phyloP scores from a whole-genome alignment of 495 filamentous ascomycete genomes.

The Recurvomyces mirabilis region DNA sequence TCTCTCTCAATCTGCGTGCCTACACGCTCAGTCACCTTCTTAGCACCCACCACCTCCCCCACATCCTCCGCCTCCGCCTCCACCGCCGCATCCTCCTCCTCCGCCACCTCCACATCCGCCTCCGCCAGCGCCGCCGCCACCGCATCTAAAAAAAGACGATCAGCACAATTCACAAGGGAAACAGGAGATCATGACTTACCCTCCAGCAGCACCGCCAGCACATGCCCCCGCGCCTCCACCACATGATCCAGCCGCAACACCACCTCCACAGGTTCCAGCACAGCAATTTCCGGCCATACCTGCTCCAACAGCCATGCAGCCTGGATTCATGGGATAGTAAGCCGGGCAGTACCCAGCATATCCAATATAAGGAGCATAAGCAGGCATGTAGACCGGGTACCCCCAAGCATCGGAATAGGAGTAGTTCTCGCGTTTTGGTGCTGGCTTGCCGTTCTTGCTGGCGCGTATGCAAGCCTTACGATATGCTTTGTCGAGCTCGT shows the following conservation, averaged over 20 bases:
- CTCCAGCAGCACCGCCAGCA: slow-evolving; percentile 29
- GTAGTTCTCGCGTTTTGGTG: slow-evolving; percentile 42
- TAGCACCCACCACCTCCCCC: slow-evolving; percentile 5
- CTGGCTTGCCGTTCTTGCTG: slow-evolving; percentile 43
- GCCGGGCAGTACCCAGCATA: background rate
- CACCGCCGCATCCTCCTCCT: slow-evolving; percentile 28
- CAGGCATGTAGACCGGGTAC: slow-evolving; percentile 42
- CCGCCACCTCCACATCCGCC: slow-evolving; percentile 32
- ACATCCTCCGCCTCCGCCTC: slow-evolving; percentile 6
- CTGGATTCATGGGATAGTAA: slow-evolving; percentile 22
- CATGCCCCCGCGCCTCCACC: slow-evolving; percentile 37
- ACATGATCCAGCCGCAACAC: slow-evolving; percentile 44
- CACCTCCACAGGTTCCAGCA: slow-evolving; percentile 40
- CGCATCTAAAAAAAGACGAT: slow-evolving; percentile 31
- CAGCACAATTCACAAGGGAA: no score
- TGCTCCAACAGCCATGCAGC: slow-evolving; percentile 12
- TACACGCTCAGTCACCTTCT: background rate
- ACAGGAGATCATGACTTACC: no score
- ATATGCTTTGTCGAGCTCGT: slow-evolving; percentile 50
- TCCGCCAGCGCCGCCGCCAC: slow-evolving; percentile 36
- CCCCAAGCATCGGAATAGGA: slow-evolving; percentile 43
- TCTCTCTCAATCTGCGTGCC: background rate
- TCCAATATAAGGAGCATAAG: slow-evolving; percentile 39
- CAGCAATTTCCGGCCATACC: slow-evolving; percentile 33
- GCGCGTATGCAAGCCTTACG: slow-evolving; percentile 51